phyloP scores from a whole-genome alignment of 1,139 yeast genomes.

The Taphrina populina region DNA sequence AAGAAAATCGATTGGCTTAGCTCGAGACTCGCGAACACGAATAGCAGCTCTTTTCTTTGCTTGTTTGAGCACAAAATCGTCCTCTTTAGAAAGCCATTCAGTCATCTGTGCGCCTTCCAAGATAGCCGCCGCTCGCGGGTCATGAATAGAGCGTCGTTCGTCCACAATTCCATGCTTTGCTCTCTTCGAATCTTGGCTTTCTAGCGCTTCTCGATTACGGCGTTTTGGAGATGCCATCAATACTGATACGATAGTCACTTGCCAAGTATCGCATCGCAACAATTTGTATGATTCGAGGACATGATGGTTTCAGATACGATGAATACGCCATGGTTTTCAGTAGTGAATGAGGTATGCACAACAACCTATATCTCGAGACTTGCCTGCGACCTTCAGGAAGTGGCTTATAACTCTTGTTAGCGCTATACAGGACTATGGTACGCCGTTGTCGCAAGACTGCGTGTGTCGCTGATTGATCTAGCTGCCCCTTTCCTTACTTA shows the following conservation, averaged over 20 bases:
- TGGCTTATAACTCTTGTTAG: too few relatives aligned
- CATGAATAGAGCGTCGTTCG: slow-evolving; percentile 7
- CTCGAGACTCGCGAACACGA: slow-evolving; percentile 43
- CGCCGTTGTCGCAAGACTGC: too few relatives aligned
- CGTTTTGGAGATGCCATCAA: too few relatives aligned
- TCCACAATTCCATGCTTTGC: not conserved
- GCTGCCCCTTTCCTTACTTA: slow-evolving; percentile 88
- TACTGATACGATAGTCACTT: too few relatives aligned
- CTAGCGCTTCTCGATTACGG: slow-evolving; percentile 7
- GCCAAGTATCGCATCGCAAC: too few relatives aligned
- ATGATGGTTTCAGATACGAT: too few relatives aligned
- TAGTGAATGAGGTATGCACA: too few relatives aligned
- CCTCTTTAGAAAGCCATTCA: slow-evolving; percentile 45
- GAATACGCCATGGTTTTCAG: too few relatives aligned
- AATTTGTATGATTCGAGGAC: too few relatives aligned
- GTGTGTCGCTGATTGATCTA: slow-evolving; percentile 15
- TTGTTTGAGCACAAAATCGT: slow-evolving; percentile 44
- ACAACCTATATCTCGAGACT: too few relatives aligned
- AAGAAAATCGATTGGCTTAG: slow-evolving; percentile 43
- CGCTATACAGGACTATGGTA: too few relatives aligned
- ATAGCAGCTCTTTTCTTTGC: slow-evolving; percentile 44
- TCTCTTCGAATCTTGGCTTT: slow-evolving; percentile 14
- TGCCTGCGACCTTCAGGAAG: too few relatives aligned
- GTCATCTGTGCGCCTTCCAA: slow-evolving; percentile 27
- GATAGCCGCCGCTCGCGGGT: slow-evolving; percentile 29